phyloP scores from a whole-genome alignment of 225 moss, liverwort and hornwort genomes.

The Sphagnum contortum region DNA sequence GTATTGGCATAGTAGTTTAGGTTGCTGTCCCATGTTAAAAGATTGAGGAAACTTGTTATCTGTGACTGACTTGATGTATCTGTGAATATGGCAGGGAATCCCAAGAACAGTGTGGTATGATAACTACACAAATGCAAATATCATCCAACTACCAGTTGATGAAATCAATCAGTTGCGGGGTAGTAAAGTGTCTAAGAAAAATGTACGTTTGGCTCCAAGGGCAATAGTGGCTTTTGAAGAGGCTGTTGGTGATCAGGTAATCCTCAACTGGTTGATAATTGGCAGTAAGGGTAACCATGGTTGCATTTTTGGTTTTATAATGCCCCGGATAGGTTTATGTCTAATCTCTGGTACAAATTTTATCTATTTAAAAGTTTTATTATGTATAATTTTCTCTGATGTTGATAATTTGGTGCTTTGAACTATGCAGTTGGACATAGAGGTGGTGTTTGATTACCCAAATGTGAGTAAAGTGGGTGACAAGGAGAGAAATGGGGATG shows the following conservation, averaged over 20 bases:
- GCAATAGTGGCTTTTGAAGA: conserved; percentile 26
- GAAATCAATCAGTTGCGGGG: conserved; percentile 27
- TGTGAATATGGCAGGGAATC: conserved; percentile 17
- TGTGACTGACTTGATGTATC: too few species aligned
- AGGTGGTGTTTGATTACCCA: conserved; percentile 31
- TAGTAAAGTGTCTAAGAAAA: not conserved
- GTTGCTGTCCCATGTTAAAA: too few species aligned
- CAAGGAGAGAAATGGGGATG: conserved; percentile 9
- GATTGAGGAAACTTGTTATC: too few species aligned
- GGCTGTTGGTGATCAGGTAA: conserved; percentile 38
- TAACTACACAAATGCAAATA: conserved; percentile 16
- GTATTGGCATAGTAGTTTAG: too few species aligned
- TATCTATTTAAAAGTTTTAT: too few species aligned
- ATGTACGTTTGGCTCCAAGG: conserved; percentile 8
- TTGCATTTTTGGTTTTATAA: not conserved
- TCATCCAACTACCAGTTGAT: conserved; percentile 37
- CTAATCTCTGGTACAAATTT: too few species aligned
- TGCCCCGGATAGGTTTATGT: too few species aligned
- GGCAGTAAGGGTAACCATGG: too few species aligned
- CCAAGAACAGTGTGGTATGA: conserved; percentile 40
- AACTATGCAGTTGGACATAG: conserved; percentile 29
- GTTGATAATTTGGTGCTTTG: too few species aligned
- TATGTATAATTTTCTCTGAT: too few species aligned
- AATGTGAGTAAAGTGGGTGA: conserved; percentile 10
- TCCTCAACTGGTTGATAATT: too few species aligned